Base-by-base conservation (phyloP, 257 asterid species). In the Henckelia pumila region DNA sequence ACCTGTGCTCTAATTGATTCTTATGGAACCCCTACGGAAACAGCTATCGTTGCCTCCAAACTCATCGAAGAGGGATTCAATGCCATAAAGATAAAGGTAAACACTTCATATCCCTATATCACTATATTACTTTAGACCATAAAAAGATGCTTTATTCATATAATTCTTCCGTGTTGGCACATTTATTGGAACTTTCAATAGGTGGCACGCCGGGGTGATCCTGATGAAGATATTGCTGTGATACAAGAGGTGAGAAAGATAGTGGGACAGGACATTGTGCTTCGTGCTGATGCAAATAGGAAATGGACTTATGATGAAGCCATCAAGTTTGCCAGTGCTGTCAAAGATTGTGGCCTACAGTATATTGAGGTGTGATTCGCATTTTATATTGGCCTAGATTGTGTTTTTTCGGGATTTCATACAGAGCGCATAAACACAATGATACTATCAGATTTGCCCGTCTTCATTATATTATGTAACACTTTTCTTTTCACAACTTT, bases 281-380 rank as follows among this genome's bases (percentile, higher is more conserved):
- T 94, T 25, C 95, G 97, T 49, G 99, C 80, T 69, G 99, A 94
- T 79, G 99, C 97, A 55, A 94, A 94, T 70, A 77, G 82, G 78
- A 79, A 81, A 76, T 94, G 99, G 99, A 81, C 80, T 44, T 85
- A 83, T 68, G 84, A 80, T 25, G 85, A 87, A 73, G 97, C 99
- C 30, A 71, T 85, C 62, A 76, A 77, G 78, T 94, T 94, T 74
- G 99, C 96, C 24, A 67, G 25, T 64, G 76, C 84, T 23, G 85
- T 88, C 80, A 87, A 83, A 76, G 83, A 83, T 74, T 87, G 88
- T 62, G 22, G 70, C 80, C 82, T 94, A 74, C 96, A 94, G 71
- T 94, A 88, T 77, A 88, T 94, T 61, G 99, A 94, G 99, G 99
- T 94, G 79, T 52, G 53, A 30, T 70, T 59, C 25, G 47, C 60